Evolutionary conservation across 2,329 filamentous ascomycete species (phyloP).

Genomic region (Ophiostoma himal-ulmi): DNA sequence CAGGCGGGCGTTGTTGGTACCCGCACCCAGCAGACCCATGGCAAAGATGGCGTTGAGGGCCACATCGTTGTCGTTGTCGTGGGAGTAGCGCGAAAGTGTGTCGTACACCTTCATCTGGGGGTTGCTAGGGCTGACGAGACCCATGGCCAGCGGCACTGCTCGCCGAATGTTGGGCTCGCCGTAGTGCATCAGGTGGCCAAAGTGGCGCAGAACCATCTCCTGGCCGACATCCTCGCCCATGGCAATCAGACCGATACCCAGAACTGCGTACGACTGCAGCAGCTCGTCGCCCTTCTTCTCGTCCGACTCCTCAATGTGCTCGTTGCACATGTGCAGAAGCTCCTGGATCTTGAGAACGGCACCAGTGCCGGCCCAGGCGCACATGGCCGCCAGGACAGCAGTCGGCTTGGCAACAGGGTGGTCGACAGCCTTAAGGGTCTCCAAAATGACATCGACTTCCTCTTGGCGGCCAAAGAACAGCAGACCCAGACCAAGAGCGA

Average conservation of each 20-base stretch:
- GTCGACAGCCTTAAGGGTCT: slow-evolving; percentile 93
- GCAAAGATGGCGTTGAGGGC: slow-evolving; percentile 98
- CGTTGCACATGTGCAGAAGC: slow-evolving; percentile 94
- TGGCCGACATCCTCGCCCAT: slow-evolving; percentile 99
- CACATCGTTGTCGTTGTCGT: slow-evolving; percentile 98
- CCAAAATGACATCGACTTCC: slow-evolving; percentile 95
- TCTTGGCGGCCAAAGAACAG: slow-evolving; percentile 96
- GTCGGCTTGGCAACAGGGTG: slow-evolving; percentile 97
- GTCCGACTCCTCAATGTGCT: slow-evolving; percentile 89
- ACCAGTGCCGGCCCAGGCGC: slow-evolving; percentile 95
- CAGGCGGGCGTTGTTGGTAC: slow-evolving; percentile 94
- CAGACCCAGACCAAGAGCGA: slow-evolving; percentile 86
- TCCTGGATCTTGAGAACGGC: slow-evolving; percentile 97
- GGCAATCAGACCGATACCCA: slow-evolving; percentile 86
- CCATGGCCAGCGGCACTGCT: slow-evolving; percentile 93
- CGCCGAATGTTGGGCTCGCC: slow-evolving; percentile 95
- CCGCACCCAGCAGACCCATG: slow-evolving; percentile 94
- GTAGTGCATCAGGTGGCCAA: slow-evolving; percentile 98
- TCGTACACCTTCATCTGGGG: slow-evolving; percentile 99
- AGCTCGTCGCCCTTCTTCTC: slow-evolving; percentile 95
- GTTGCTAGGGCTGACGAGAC: slow-evolving; percentile 92
- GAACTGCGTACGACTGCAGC: slow-evolving; percentile 89
- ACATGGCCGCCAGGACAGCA: slow-evolving; percentile 88
- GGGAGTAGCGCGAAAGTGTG: slow-evolving; percentile 91
- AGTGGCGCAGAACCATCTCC: slow-evolving; percentile 96